Base-by-base conservation (phyloP, 2,329 filamentous ascomycete species). In the Trichoderma citrinoviride region DNA sequence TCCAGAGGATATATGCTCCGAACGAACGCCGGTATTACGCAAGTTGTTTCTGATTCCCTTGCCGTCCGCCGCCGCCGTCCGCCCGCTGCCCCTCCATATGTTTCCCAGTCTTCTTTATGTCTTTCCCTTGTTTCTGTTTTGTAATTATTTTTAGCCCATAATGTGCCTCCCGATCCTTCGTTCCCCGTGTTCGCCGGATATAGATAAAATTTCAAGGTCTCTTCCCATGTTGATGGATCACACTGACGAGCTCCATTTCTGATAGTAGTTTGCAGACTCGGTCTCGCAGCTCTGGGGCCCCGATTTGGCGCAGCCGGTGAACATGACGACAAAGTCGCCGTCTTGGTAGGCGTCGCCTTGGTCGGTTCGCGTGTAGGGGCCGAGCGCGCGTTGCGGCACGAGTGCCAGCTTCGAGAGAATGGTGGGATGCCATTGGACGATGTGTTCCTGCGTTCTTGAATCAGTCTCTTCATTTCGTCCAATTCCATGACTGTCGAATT, bases 401-500 rank as follows among this genome's bases (percentile, higher is more conserved):
- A 99, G 82, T 1, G 91, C 93, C 67, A 98, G 80, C 74, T 93
- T 95, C 43, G 94, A 92, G 12, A 99, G 85, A 50, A 99, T 90
- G 0, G 95, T 99, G 29, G 94, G 93, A 75, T 99, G 95, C 96
- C 95, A 99, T 81, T 97, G 94, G 40, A 92, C 87, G 70, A 94
- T 90, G 74, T 95, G 91, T 78, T 94, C 91, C 90, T 93, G 67
- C 7, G 15, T 14, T 37, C 47, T 54, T 2, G 14, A 27, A 68
- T 81, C 68, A 80, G 73, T 63, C 8, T 12, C 10, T 33, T 23
- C 10, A 10, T 7, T 43, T 23, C 10, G 7, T 12, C 7, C 8
- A 14, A 10, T 6, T 10, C 14, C 8, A n/a, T 33, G 7, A 1
- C n/a, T 46, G 27, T 5, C n/a, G n/a, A 49, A n/a, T 21, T 55